A percentile compares a stretch with the other conserved stretches of the same genome.
Evolutionary conservation across 2,329 filamentous ascomycete genomes (phyloP).

Genomic region (Didymella glomerata): DNA sequence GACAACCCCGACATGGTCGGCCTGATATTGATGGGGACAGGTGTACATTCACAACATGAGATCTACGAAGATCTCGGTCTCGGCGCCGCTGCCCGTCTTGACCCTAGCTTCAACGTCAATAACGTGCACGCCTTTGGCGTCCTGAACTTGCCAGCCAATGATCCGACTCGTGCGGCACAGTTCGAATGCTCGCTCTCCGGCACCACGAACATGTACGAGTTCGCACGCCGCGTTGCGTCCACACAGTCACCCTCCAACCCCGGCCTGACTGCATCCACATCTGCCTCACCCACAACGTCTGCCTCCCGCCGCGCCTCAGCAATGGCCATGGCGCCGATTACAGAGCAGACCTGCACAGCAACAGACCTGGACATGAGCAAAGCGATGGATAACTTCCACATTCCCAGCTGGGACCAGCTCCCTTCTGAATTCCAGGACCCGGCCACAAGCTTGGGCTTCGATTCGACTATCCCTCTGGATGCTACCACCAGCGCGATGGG

Average conservation of each 20-base stretch:
- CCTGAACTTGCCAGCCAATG: constrained; percentile 17
- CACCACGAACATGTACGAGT: constrained; percentile 25
- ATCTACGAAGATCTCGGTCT: constrained; percentile 49
- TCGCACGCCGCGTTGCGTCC: constrained; percentile 25
- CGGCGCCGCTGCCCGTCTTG: constrained; percentile 30
- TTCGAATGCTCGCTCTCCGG: constrained; percentile 43
- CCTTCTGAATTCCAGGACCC: constrained; percentile 36
- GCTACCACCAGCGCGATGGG: constrained; percentile 20
- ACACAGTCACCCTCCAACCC: constrained; percentile 29
- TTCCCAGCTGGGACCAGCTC: constrained; percentile 42
- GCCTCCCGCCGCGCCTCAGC: constrained; percentile 26
- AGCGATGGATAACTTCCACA: constrained; percentile 30
- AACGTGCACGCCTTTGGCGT: constrained; percentile 32
- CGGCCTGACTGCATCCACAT: constrained; percentile 28
- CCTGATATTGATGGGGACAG: constrained; percentile 9
- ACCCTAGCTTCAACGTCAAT: constrained; percentile 42
- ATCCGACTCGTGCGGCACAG: constrained; percentile 27
- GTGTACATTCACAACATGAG: constrained; percentile 33
- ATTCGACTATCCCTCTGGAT: constrained; percentile 27
- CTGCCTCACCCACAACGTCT: constrained; percentile 27
- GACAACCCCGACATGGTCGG: background rate
- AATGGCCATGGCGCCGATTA: constrained; percentile 29
- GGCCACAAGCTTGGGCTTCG: constrained; percentile 31
- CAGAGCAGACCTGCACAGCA: constrained; percentile 30
- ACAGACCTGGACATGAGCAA: constrained; percentile 6